phyloP scores from a whole-genome alignment of 495 filamentous ascomycete genomes.

The Chaetomium fimeti region DNA sequence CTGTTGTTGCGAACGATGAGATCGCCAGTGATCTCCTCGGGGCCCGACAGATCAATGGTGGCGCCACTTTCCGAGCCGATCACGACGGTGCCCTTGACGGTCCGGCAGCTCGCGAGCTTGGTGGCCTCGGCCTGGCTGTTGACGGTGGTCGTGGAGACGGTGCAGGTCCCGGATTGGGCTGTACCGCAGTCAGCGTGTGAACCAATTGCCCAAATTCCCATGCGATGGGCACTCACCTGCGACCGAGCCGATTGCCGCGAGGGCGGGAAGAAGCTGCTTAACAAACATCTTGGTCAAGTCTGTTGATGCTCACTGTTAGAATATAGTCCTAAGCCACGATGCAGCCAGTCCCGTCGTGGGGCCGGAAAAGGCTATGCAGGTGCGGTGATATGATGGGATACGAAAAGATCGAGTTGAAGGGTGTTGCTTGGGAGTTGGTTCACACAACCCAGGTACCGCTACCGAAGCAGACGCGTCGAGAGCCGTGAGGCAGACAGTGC shows the following conservation, averaged over 20 bases:
- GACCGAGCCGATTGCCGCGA: conserved; percentile 64
- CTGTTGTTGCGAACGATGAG: conserved; percentile 59
- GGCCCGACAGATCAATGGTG: conserved; percentile 54
- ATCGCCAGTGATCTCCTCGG: conserved; percentile 65
- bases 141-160: conserved; percentile 54
- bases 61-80: conserved; percentile 56
- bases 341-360: background rate
- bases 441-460: background rate
- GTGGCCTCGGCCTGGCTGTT: conserved; percentile 70
- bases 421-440: background rate
- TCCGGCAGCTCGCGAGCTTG: conserved; percentile 62
- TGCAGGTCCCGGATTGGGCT: conserved; percentile 48
- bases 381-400: conserved; percentile 13
- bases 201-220: background rate
- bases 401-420: background rate
- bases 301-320: conserved; percentile 32
- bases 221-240: conserved; percentile 56
- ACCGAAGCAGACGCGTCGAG: background rate
- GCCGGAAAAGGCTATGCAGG: conserved; percentile 2
- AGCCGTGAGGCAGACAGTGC: background rate
- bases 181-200: conserved; percentile 28
- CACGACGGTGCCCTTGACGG: conserved; percentile 66
- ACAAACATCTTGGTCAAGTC: conserved; percentile 64
- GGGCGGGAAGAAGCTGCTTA: conserved; percentile 70
- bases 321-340: background rate